Conservation (phyloP, 176 grass and related monocot species). For the Oryza nivara region DNA sequence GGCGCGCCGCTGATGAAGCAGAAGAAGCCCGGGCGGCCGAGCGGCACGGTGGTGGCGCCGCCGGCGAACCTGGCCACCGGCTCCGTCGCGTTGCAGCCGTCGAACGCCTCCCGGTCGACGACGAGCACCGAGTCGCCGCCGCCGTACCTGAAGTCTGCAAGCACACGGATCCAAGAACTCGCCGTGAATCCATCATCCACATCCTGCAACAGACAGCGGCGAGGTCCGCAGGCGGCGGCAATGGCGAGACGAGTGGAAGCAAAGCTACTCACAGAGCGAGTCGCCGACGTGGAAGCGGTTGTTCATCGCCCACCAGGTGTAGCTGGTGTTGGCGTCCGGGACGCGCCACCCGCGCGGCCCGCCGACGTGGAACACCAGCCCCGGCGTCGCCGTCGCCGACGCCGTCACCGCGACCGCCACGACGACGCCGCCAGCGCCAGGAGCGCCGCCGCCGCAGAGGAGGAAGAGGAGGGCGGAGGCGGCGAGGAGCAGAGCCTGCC, state of each 20-base stretch:
- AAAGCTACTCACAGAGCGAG: slow-evolving; percentile 46
- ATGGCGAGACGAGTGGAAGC: not conserved
- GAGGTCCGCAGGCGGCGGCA: too few species aligned
- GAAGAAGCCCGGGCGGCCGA: slow-evolving; percentile 70
- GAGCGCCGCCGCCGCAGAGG: not conserved
- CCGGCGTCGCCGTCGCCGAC: not conserved
- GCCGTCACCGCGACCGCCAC: not conserved
- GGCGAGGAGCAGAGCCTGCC: not conserved
- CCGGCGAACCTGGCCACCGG: slow-evolving; percentile 49
- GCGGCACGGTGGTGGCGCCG: slow-evolving; percentile 55
- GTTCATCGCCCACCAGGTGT: slow-evolving; percentile 66
- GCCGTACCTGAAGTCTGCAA: slow-evolving; percentile 76
- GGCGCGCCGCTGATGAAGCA: slow-evolving; percentile 83
- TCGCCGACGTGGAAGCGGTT: slow-evolving; percentile 84
- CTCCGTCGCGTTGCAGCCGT: slow-evolving; percentile 50
- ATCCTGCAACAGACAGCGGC: too few species aligned
- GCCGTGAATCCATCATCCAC: not conserved
- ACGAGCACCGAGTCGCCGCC: slow-evolving; percentile 78
- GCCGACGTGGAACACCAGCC: slow-evolving; percentile 65
- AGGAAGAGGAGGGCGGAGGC: slow-evolving; percentile 27
- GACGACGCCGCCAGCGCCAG: not conserved
- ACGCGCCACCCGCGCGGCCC: slow-evolving; percentile 64
- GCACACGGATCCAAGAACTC: not conserved
- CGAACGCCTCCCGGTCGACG: slow-evolving; percentile 57
- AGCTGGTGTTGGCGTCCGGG: slow-evolving; percentile 54